Conservation (phyloP, 495 filamentous ascomycete species). For the Neurospora sp. region DNA sequence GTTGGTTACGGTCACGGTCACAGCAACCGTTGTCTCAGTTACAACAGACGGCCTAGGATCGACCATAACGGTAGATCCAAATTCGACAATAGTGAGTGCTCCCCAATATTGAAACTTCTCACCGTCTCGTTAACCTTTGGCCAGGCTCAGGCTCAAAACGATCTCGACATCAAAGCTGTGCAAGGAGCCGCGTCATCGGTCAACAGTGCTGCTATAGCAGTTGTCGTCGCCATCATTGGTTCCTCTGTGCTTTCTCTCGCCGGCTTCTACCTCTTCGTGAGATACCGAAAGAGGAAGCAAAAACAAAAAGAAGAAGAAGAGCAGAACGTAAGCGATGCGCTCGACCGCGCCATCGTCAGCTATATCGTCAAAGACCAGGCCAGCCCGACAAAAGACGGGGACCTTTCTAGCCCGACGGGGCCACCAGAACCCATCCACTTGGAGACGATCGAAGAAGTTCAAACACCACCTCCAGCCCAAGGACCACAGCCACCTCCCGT, state of each 20-base stretch:
- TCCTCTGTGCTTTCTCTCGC: constrained; percentile 15
- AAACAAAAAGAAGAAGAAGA: constrained; percentile 13
- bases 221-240: constrained; percentile 13
- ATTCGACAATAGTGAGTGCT: constrained; percentile 4
- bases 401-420: neutral
- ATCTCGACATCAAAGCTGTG: neutral
- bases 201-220: constrained; percentile 6
- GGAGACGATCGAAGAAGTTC: neutral
- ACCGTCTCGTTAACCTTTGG: neutral
- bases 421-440: neutral
- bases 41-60: neutral
- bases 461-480: neutral
- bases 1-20: neutral
- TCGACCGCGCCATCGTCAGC: constrained; percentile 21
- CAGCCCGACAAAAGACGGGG: neutral
- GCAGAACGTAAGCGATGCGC: constrained; percentile 13
- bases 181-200: constrained; percentile 2
- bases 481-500: neutral
- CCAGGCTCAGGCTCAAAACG: neutral
- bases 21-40: neutral
- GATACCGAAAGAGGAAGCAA: constrained; percentile 9
- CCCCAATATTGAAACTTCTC: neutral
- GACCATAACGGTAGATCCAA: neutral
- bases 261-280: constrained; percentile 11
- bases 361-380: constrained; percentile 21